Base-by-base conservation (phyloP, 345 rosid species). In the Murraya paniculata region DNA sequence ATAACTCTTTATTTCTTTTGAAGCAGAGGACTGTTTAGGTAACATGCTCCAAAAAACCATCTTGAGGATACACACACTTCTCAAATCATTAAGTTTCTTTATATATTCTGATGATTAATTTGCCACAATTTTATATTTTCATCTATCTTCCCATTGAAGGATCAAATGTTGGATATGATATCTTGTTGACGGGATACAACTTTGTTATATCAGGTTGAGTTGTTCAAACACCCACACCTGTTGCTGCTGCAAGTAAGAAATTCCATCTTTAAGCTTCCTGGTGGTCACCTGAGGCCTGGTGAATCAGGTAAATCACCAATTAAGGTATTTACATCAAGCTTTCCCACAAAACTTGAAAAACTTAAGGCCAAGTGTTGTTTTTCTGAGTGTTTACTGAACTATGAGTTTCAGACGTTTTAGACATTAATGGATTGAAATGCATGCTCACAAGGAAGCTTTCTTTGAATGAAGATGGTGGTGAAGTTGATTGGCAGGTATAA, bases 141-240 rank as follows among this genome's bases (percentile, higher is more conserved):
- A 18, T 21, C 22, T 61, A 4, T 48, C 27, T 7, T 5, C 64
- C 30, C 6, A 11, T 60, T 45, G 45, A 48, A 7, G 45, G 31
- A 9, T 58, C 35, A 31, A 48, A 16, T 30, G 25, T 62, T 9
- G 55, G 38, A 67, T 68, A 45, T 57, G 41, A 56, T 10, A 28
- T 36, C 25, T 71, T 25, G 24, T 33, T 78, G 64, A 38, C 64
- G 24, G 33, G 58, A 73, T 75, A 19, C 7, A 28, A 31, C 48
- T 31, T 81, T 73, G 55, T 72, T 31, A 16, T 31, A 82, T 87
- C 85, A 93, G 97, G 96, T 95, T 56, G 98, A 93, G 78, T 81
- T 95, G 84, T 93, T 91, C 88, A 90, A 91, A 73, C 98, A 91
- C 69, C 96, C 98, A 27, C 99, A 95, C 87, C 48, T 95, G 9